These are phyloP conservation scores for Periconia sp. DNA, from an alignment of 2,329 filamentous ascomycete genomes.

Conservation along the genomic window DNA sequence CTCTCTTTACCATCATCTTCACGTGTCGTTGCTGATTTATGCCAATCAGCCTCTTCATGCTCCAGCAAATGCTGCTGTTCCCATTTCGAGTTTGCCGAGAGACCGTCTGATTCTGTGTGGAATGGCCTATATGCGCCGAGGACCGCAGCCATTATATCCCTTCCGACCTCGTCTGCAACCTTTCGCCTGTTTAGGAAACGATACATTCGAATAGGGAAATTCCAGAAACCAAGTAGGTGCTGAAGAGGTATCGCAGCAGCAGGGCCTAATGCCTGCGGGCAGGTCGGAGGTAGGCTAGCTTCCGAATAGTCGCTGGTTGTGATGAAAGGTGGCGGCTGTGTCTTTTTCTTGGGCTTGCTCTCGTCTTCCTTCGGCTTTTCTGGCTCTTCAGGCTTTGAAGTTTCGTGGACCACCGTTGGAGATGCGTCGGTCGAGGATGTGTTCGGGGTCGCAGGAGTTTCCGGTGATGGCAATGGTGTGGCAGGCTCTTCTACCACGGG, in stretches of 20 bases:
- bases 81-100: slow-evolving; percentile 41
- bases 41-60: slow-evolving; percentile 79
- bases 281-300: slow-evolving; percentile 63
- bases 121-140: slow-evolving; percentile 60
- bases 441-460: slow-evolving; percentile 14
- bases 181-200: slow-evolving; percentile 83
- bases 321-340: slow-evolving; percentile 68
- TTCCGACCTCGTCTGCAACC: slow-evolving; percentile 85
- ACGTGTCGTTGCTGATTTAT: slow-evolving; percentile 69
- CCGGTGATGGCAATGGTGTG: slow-evolving; percentile 8
- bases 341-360: slow-evolving; percentile 52
- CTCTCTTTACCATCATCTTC: slow-evolving; percentile 55
- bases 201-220: slow-evolving; percentile 82
- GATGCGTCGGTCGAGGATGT: slow-evolving; percentile 32
- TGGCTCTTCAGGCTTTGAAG: slow-evolving; percentile 15
- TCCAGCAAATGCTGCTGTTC: slow-evolving; percentile 68
- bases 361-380: slow-evolving; percentile 39
- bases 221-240: slow-evolving; percentile 88
- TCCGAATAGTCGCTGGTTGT: slow-evolving; percentile 74
- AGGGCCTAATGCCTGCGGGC: slow-evolving; percentile 73
- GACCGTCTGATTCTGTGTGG: slow-evolving; percentile 27
- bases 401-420: slow-evolving; percentile 23
- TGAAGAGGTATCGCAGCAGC: slow-evolving; percentile 75
- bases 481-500: slow-evolving; percentile 24
- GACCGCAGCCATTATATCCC: slow-evolving; percentile 83